A percentile compares a stretch with the other conserved stretches of the same genome.
Evolutionary conservation across 2,329 filamentous ascomycete genomes (phyloP).

Genomic region (Hymenoscyphus fructigenus): DNA sequence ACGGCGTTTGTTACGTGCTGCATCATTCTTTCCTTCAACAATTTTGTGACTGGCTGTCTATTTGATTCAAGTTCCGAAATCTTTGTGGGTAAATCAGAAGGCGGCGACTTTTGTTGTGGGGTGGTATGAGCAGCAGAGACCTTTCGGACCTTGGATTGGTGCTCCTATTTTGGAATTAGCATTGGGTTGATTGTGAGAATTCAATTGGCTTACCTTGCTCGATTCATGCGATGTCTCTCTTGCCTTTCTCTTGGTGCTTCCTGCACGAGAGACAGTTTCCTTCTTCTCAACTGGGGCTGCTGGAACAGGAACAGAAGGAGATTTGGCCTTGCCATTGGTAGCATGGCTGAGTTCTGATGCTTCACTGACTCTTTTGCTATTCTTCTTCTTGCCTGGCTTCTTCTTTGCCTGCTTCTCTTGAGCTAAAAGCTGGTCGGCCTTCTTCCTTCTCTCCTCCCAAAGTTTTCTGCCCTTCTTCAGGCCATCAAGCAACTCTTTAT

Average conservation of each 20-base stretch:
- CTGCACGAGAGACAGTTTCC: constrained; percentile 39
- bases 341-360: constrained; percentile 46
- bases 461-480: constrained; percentile 79
- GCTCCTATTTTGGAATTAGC: constrained; percentile 38
- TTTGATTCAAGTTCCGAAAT: constrained; percentile 57
- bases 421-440: constrained; percentile 56
- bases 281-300: constrained; percentile 36
- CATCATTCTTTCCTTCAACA: constrained; percentile 67
- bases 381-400: constrained; percentile 57
- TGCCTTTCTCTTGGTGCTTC: constrained; percentile 55
- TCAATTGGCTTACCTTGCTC: constrained; percentile 45
- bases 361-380: constrained; percentile 64
- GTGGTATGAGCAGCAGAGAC: constrained; percentile 49
- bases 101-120: constrained; percentile 29
- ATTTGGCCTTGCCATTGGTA: constrained; percentile 35
- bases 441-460: constrained; percentile 72
- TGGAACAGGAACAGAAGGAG: constrained; percentile 27
- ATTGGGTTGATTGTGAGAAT: background rate
- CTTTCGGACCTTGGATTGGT: constrained; percentile 52
- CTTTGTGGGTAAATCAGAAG: constrained; percentile 48
- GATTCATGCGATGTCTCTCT: constrained; percentile 56
- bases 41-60: constrained; percentile 68
- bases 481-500: constrained; percentile 75
- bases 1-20: constrained; percentile 65
- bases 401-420: constrained; percentile 54